Base-by-base conservation (phyloP, 2,329 filamentous ascomycete species). In the Penicillium sclerotigenum region DNA sequence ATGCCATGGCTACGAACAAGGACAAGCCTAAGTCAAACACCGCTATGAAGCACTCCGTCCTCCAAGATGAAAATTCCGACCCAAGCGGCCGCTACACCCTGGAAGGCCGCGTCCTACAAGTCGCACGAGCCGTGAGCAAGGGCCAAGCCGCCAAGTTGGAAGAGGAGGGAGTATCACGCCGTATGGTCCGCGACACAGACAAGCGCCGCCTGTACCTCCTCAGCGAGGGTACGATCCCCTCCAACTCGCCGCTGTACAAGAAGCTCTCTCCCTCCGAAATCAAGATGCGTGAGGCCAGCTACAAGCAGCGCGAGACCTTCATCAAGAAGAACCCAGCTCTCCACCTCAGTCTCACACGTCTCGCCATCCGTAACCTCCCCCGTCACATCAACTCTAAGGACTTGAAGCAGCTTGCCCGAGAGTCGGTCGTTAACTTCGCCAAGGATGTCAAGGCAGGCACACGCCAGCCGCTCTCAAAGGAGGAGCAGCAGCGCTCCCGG, bases 391-490 rank as follows among this genome's bases (percentile, higher is more conserved):
- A 83, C 24, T 89, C 90, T 24, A 97, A 96, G 74, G 89, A 90
- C 52, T 81, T 99, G 48, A 99, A 99, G 73, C 87, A 90, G 40
- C 83, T 99, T 43, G 94, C 94, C 11, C 86, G 94, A 62, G 85
- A 94, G 72, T 94, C 90, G n/a, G 85, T 97, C 13, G 94, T 97
- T 47, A 92, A 91, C 0, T 99, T 99, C 68, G 92, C 94, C 38
- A 88, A 82, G 59, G 94, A 99, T 67, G 91, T 93, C 62, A 96
- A 92, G 71, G 81, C 81, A 28, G 90, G 90, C 14, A 81, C 81
- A 34, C 87, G 94, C 28, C 78, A 88, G 60, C 87, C 87, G 20
- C 80, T 99, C 3, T 94, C 90, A n/a, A 91, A 89, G 69, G 94
- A 99, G 68, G 95, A 99, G 72, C 82, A 90, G 51, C 79, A 84